A percentile compares a stretch with the other conserved stretches of the same genome.
Evolutionary conservation across 23 red algal species (phyloP).

Genomic region (Cyanidium caldarium): DNA sequence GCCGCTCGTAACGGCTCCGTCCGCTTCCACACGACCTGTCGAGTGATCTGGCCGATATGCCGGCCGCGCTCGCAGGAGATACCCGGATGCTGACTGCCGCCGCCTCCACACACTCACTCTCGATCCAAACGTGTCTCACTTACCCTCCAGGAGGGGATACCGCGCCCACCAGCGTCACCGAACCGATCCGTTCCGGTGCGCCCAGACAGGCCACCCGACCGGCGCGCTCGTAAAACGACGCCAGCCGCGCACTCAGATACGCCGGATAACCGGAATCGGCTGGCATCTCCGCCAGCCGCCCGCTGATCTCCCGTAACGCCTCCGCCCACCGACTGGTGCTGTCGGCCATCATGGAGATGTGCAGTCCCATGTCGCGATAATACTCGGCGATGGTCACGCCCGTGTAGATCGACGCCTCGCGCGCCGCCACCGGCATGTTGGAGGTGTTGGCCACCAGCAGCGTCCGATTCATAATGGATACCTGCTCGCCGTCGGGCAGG

Average conservation of each 20-base stretch:
- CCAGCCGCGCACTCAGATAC: constrained; percentile 92
- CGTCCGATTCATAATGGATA: constrained; percentile 94
- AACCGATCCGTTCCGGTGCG: constrained; percentile 66
- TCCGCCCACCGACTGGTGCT: constrained; percentile 95
- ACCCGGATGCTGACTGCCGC: not conserved
- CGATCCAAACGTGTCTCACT: no score
- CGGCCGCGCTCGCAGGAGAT: not conserved
- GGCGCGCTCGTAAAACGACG: constrained; percentile 97
- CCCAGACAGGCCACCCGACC: constrained; percentile 81
- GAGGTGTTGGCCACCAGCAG: constrained; percentile 98
- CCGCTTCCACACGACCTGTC: no score
- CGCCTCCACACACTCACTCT: no score
- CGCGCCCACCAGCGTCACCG: constrained; percentile 96
- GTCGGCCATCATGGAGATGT: constrained; percentile 99
- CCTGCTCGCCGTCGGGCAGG: constrained; percentile 47
- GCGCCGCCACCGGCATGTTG: constrained; percentile 99
- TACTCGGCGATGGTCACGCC: constrained; percentile 97
- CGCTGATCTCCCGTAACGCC: constrained; percentile 96
- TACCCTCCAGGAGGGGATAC: constrained; percentile 85
- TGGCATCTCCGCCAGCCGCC: constrained; percentile 98
- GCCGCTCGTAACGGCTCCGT: no score
- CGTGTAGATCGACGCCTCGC: constrained; percentile 98
- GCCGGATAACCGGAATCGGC: constrained; percentile 97
- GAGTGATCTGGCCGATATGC: not conserved
- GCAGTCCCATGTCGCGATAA: constrained; percentile 95